These are phyloP conservation scores for Alternaria sp. DNA, from an alignment of 2,329 filamentous ascomycete species.

Conservation along the genomic window DNA sequence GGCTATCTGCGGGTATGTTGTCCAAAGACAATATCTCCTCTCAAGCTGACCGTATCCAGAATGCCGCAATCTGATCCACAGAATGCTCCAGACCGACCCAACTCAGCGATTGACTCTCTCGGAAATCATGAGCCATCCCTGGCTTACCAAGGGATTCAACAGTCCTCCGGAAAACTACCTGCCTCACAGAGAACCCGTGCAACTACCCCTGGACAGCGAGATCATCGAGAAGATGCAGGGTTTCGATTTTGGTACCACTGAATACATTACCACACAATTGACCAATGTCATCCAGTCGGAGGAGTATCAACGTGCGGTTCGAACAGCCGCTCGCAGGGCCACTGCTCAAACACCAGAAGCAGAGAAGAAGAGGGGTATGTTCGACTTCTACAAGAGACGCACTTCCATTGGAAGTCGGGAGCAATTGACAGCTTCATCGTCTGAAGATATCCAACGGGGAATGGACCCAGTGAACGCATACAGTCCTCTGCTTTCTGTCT, in stretches of 20 bases:
- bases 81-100: constrained; percentile 96
- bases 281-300: constrained; percentile 90
- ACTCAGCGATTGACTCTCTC: constrained; percentile 83
- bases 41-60: constrained; percentile 63
- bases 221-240: constrained; percentile 95
- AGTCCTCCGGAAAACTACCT: constrained; percentile 89
- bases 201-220: constrained; percentile 81
- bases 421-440: constrained; percentile 82
- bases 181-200: constrained; percentile 82
- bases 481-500: constrained; percentile 90
- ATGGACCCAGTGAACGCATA: constrained; percentile 92
- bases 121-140: constrained; percentile 94
- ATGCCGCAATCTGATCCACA: constrained; percentile 89
- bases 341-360: constrained; percentile 64
- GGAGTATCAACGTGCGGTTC: constrained; percentile 89
- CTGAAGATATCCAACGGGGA: constrained; percentile 82
- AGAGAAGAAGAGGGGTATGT: constrained; percentile 88
- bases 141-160: constrained; percentile 93
- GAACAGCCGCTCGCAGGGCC: constrained; percentile 73
- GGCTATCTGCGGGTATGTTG: constrained; percentile 83
- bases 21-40: background rate
- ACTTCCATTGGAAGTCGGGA: constrained; percentile 91
- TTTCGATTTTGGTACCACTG: constrained; percentile 92
- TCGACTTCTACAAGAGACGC: constrained; percentile 95
- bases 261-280: constrained; percentile 82